These are phyloP conservation scores for Phyllosticta citriasiana DNA, from an alignment of 2,329 filamentous ascomycete species.

Conservation along the genomic window DNA sequence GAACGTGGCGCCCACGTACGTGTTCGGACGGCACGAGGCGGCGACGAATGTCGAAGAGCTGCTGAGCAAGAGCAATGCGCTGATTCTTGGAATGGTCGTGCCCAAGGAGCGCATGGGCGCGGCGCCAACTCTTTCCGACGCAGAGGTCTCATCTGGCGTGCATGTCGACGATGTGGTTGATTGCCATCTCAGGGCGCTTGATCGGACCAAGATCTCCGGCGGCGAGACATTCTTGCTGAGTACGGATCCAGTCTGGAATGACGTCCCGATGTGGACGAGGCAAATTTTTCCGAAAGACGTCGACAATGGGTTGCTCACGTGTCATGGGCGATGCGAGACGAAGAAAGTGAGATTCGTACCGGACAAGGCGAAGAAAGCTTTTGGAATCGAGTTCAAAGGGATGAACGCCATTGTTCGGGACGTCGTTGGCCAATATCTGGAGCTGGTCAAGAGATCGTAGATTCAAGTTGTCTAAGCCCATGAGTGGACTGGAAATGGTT, in stretches of 20 bases:
- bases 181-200: constrained; percentile 10
- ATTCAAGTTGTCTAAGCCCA: background rate
- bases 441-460: background rate
- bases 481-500: background rate
- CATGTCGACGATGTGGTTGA: constrained; percentile 10
- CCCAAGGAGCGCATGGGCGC: background rate
- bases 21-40: background rate
- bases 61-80: background rate
- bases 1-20: background rate
- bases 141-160: background rate
- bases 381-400: background rate
- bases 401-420: background rate
- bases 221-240: background rate
- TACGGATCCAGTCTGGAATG: background rate
- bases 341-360: background rate
- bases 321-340: constrained; percentile 4
- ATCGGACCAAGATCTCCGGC: background rate
- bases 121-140: background rate
- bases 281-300: constrained; percentile 7
- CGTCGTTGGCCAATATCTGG: background rate
- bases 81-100: background rate
- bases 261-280: background rate
- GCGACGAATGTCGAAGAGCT: background rate
- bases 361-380: background rate
- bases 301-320: constrained; percentile 1